Evolutionary conservation across 73 alveolate species (phyloP).

Genomic region (Paramecium biaurelia): DNA sequence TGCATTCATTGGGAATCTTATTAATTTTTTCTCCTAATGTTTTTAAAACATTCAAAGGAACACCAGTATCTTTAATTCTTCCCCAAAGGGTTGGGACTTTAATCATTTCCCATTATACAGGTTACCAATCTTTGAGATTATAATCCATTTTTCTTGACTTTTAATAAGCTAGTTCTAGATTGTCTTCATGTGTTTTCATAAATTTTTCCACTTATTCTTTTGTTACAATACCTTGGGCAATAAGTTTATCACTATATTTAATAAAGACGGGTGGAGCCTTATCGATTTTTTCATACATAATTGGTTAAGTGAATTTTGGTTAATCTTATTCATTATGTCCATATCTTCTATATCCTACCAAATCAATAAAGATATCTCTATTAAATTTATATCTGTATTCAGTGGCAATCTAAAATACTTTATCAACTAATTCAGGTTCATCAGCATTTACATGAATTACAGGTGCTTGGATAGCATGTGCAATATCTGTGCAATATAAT

Average conservation of each 20-base stretch:
- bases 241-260: constrained; percentile 65
- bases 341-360: constrained; percentile 75
- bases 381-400: constrained; percentile 72
- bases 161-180: constrained; percentile 69
- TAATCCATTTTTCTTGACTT: constrained; percentile 30
- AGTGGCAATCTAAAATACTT: constrained; percentile 71
- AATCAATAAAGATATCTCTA: constrained; percentile 78
- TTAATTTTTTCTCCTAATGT: constrained; percentile 72
- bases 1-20: constrained; percentile 63
- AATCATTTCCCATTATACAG: constrained; percentile 50
- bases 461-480: constrained; percentile 67
- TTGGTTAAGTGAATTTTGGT: constrained; percentile 83
- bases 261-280: constrained; percentile 65
- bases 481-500: constrained; percentile 67
- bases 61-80: constrained; percentile 61
- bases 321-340: constrained; percentile 87
- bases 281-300: constrained; percentile 77
- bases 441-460: constrained; percentile 77
- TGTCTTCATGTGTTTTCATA: constrained; percentile 50
- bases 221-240: constrained; percentile 65
- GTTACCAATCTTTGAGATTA: neutral
- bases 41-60: constrained; percentile 30
- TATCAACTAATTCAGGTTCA: constrained; percentile 73
- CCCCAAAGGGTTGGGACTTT: constrained; percentile 43
- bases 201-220: constrained; percentile 58